Evolutionary conservation across 257 asterid genomes (phyloP).

Genomic region (Ligustrum vulgare): DNA sequence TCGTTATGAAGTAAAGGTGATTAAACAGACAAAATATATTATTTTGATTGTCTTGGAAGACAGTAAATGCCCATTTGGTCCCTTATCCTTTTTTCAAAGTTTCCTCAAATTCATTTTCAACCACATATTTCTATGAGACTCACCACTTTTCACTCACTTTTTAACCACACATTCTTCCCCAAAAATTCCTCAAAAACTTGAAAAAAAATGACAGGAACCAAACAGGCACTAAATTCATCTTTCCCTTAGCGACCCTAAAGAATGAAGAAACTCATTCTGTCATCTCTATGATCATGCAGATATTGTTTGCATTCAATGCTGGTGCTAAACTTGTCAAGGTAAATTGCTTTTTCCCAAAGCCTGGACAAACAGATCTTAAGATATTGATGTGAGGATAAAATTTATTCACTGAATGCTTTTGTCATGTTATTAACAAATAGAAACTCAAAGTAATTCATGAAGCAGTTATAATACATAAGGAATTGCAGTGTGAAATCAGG

Average conservation of each 20-base stretch:
- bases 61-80: no score
- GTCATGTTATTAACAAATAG: no score
- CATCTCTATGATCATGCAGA: slow-evolving; percentile 43
- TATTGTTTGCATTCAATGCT: slow-evolving; percentile 56
- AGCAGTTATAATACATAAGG: neutral
- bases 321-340: slow-evolving; percentile 86
- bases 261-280: slow-evolving; percentile 12
- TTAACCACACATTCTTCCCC: no score
- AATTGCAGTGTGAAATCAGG: neutral
- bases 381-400: neutral
- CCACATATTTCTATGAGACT: no score
- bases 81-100: no score
- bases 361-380: neutral
- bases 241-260: neutral
- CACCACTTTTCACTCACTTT: no score
- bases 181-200: no score
- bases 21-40: neutral
- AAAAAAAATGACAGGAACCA: no score
- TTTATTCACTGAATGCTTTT: neutral
- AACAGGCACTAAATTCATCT: neutral
- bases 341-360: neutral
- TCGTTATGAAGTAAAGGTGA: neutral
- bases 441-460: neutral
- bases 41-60: neutral
- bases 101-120: no score